These are phyloP conservation scores for Cordyceps tenuipes DNA, from an alignment of 2,329 filamentous ascomycete genomes.

Conservation along the genomic window DNA sequence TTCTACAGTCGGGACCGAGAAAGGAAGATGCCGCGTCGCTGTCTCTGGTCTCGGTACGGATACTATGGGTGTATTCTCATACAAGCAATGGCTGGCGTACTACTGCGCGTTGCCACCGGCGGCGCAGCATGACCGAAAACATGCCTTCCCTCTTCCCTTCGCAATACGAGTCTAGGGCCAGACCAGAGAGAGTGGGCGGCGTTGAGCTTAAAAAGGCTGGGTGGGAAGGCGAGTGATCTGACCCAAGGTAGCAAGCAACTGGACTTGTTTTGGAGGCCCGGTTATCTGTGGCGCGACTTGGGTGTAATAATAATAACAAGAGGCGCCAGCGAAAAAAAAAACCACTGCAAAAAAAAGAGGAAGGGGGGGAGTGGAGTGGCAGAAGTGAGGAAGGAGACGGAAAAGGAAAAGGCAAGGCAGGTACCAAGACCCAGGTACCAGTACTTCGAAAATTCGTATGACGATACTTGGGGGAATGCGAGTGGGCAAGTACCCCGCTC, in stretches of 20 bases:
- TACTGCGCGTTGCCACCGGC: not conserved
- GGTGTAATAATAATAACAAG: not conserved
- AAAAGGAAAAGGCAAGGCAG: slow-evolving; percentile 17
- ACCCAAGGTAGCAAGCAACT: not conserved
- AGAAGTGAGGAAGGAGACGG: not conserved
- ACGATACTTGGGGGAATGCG: slow-evolving; percentile 29
- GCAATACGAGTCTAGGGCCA: too few relatives aligned
- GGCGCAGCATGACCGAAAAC: not conserved
- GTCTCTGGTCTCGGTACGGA: not conserved
- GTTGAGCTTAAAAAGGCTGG: slow-evolving; percentile 7
- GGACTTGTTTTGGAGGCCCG: slow-evolving; percentile 1
- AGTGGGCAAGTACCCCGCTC: slow-evolving; percentile 26
- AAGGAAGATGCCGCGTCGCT: not conserved
- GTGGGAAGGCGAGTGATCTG: slow-evolving; percentile 6
- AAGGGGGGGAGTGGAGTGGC: slow-evolving; percentile 1
- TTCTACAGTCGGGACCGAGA: not conserved
- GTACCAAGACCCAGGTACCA: slow-evolving; percentile 24
- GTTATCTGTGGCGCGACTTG: not conserved
- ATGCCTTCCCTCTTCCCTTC: not conserved
- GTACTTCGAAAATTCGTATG: slow-evolving; percentile 27
- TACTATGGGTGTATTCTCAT: not conserved
- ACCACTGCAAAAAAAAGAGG: not conserved
- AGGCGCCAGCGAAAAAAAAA: not conserved
- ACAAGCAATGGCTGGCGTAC: not conserved
- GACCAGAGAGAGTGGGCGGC: not conserved